Conservation (phyloP, 768 basidiomycete species). For the Collybia mongolica region DNA sequence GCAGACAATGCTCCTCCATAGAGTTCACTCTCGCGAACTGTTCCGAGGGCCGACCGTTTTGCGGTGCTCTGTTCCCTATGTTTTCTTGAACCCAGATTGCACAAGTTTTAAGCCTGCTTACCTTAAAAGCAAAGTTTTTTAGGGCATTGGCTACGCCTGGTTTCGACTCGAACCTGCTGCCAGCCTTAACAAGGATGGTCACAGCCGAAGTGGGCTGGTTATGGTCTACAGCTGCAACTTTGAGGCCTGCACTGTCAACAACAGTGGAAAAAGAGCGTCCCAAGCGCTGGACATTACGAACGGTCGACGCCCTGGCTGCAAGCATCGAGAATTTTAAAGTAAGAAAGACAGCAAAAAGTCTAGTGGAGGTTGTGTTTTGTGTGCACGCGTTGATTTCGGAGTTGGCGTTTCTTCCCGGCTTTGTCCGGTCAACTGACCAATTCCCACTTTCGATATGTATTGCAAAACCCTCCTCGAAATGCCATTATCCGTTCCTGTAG, state of each 20-base stretch:
- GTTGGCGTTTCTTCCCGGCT: conserved; percentile 17
- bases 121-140: conserved; percentile 99
- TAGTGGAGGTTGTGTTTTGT: conserved; percentile 23
- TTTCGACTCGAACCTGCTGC: conserved; percentile 83
- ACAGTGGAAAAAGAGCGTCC: conserved; percentile 81
- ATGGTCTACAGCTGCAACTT: conserved; percentile 82
- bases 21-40: conserved; percentile 89
- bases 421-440: conserved; percentile 14
- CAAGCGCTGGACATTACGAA: conserved; percentile 55
- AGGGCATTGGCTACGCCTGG: conserved; percentile 91
- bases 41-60: conserved; percentile 85
- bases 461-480: too few species aligned
- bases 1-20: conserved; percentile 90
- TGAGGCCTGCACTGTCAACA: conserved; percentile 77
- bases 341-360: conserved; percentile 16
- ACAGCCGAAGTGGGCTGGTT: conserved; percentile 84
- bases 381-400: conserved; percentile 17
- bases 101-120: conserved; percentile 31
- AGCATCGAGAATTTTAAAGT: conserved; percentile 48
- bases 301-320: conserved; percentile 57
- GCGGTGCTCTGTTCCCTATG: conserved; percentile 63
- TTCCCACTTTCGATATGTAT: too few species aligned
- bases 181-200: conserved; percentile 91
- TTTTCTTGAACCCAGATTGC: background rate
- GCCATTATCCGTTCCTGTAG: too few species aligned